Base-by-base conservation (phyloP, 371 early-diverging fungal genomes). In the Mucor sp. region DNA sequence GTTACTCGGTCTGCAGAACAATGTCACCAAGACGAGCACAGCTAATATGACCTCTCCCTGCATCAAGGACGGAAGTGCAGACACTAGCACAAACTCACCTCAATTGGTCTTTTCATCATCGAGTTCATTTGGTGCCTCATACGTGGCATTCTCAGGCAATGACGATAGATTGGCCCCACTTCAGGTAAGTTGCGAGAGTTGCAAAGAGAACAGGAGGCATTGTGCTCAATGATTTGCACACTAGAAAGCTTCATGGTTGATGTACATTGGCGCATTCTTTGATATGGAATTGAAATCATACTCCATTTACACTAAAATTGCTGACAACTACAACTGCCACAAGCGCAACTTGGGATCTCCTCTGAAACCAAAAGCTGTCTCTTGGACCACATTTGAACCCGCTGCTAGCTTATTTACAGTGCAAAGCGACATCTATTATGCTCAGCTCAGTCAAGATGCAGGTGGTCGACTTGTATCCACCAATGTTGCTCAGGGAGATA, bases 201-300 rank as follows among this genome's bases (percentile, higher is more conserved):
- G 1, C 2, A 50, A 11, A 23, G 12, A 25, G 12, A 2, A 3
- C 7, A 33, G 8, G 25, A 12, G 2, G 17, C 17, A 44, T 4
- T 17, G 4, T 19, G 6, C 44, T 44, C 7, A 53, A 53, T 5
- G 7, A 25, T 25, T 23, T 53, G 1, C 27, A 48, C 37, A 28
- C 4, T 66, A 75, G 72, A 68, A 72, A 68, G 72, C 72, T 12
- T 43, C 62, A 27, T 72, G 72, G 75, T 35, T 75, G n/a, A 2
- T 72, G 43, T 75, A 75, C 25, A 8, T 75, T 15, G 69, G 58
- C 35, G 65, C 59, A 12, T 75, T 75, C 53, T 75, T 75, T 60
- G 72, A 69, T 43, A 19, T 63, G 55, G 69, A 66, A 55, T 3
- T 37, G 8, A 30, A 60, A 6, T 63, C 69, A 17, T 58, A 19